phyloP scores from a whole-genome alignment of 805 yeast genomes.

The Hanseniaspora osmophila region DNA sequence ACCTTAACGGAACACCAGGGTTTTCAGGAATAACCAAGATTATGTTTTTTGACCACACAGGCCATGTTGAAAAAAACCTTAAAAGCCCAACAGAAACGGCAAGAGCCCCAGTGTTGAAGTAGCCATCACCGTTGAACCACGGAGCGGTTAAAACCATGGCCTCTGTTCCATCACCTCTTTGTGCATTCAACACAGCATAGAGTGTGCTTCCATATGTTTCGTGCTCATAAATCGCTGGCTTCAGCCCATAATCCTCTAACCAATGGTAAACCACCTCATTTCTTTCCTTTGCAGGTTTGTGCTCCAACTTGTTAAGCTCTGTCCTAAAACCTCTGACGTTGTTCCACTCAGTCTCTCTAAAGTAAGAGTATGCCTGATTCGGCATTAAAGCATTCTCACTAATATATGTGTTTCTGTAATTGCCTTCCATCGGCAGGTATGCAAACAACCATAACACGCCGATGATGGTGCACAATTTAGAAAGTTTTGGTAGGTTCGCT shows the following conservation, averaged over 20 bases:
- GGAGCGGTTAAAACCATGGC: constrained; percentile 86
- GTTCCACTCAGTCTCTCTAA: constrained; percentile 91
- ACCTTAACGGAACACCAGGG: constrained; percentile 49
- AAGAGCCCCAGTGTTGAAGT: constrained; percentile 66
- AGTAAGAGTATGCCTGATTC: constrained; percentile 83
- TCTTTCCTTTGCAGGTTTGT: constrained; percentile 17
- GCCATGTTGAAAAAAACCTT: constrained; percentile 69
- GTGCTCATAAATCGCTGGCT: constrained; percentile 36
- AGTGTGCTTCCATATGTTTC: constrained; percentile 32
- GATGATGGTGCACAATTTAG: constrained; percentile 27
- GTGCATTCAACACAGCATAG: constrained; percentile 80
- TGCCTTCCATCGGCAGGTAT: constrained; percentile 64
- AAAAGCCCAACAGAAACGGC: constrained; percentile 61
- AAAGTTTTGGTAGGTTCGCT: constrained; percentile 28
- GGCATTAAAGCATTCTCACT: constrained; percentile 96
- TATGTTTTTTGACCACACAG: constrained; percentile 91
- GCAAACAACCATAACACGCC: constrained; percentile 47
- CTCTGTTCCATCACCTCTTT: constrained; percentile 92
- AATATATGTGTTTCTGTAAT: constrained; percentile 68
- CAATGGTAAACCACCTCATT: constrained; percentile 38
- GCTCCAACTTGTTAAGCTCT: constrained; percentile 25
- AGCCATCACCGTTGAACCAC: constrained; percentile 56
- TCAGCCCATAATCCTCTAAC: constrained; percentile 61
- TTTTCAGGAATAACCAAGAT: constrained; percentile 73
- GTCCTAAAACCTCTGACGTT: constrained; percentile 67